A percentile compares a stretch with the other conserved stretches of the same genome.
Evolutionary conservation across 495 filamentous ascomycete species (phyloP).

Genomic region (Aspergillus cavernicola): DNA sequence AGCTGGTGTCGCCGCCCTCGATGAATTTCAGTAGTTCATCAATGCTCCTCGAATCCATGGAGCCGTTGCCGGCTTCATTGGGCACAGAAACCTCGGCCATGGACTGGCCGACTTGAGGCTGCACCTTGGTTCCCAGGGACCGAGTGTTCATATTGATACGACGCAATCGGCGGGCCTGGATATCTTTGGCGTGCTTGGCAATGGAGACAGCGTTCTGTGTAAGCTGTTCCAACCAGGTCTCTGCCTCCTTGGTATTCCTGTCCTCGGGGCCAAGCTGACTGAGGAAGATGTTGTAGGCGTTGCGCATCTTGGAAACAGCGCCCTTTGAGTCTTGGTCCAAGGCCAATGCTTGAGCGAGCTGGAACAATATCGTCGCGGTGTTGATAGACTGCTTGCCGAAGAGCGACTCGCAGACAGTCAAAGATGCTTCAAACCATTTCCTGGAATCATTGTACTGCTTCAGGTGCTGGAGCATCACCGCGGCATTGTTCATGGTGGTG

Average conservation of each 20-base stretch:
- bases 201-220: constrained; percentile 91
- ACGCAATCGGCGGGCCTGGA: constrained; percentile 66
- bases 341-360: constrained; percentile 91
- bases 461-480: constrained; percentile 94
- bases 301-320: constrained; percentile 87
- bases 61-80: constrained; percentile 25
- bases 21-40: constrained; percentile 87
- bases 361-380: constrained; percentile 94
- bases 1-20: constrained; percentile 62
- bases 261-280: constrained; percentile 77
- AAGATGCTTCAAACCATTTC: constrained; percentile 92
- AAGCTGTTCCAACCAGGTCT: constrained; percentile 93
- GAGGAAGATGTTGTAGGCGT: constrained; percentile 93
- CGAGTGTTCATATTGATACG: constrained; percentile 55
- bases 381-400: constrained; percentile 85
- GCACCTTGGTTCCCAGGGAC: constrained; percentile 47
- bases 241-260: constrained; percentile 91
- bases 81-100: constrained; percentile 42
- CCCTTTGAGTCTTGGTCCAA: constrained; percentile 88
- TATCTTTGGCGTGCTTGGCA: constrained; percentile 85
- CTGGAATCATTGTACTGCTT: constrained; percentile 90
- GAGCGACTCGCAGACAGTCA: constrained; percentile 78
- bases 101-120: constrained; percentile 54
- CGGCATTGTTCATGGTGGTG: constrained; percentile 97
- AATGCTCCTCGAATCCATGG: constrained; percentile 69